Conservation (phyloP, 2,329 filamentous ascomycete genomes). For the Alternaria hordeiaustralica region DNA sequence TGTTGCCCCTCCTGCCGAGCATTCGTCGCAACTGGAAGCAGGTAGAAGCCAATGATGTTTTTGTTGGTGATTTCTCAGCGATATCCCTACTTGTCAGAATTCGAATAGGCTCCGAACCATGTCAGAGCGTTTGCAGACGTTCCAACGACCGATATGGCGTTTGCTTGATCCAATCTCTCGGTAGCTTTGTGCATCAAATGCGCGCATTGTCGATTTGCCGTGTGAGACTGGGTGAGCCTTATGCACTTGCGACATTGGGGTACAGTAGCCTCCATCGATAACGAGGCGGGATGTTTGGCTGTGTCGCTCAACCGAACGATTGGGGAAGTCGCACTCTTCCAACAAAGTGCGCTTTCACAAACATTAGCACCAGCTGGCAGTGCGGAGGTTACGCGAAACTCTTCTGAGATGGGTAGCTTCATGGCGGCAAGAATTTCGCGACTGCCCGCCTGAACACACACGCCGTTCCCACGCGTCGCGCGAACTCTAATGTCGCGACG, state of each 20-base stretch:
- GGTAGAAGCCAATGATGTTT: background rate
- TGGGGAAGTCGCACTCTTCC: background rate
- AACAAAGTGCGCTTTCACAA: background rate
- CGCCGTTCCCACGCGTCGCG: background rate
- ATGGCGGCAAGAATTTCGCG: background rate
- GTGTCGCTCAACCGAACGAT: background rate
- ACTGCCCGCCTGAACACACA: background rate
- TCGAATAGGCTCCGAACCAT: background rate
- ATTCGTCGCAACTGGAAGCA: slow-evolving; percentile 13
- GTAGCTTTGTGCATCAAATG: background rate
- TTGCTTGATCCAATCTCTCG: background rate
- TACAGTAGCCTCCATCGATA: background rate
- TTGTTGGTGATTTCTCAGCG: background rate
- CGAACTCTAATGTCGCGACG: background rate
- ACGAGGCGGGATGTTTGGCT: background rate
- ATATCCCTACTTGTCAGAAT: background rate
- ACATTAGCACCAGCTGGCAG: background rate
- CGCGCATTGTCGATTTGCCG: background rate
- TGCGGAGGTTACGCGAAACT: background rate
- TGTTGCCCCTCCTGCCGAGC: slow-evolving; percentile 16
- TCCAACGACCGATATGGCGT: background rate
- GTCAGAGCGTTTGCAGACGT: background rate
- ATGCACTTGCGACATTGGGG: background rate
- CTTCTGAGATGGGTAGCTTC: background rate
- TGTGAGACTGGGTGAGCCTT: background rate